phyloP scores from a whole-genome alignment of 495 filamentous ascomycete species.

The Trichoderma parareesei region DNA sequence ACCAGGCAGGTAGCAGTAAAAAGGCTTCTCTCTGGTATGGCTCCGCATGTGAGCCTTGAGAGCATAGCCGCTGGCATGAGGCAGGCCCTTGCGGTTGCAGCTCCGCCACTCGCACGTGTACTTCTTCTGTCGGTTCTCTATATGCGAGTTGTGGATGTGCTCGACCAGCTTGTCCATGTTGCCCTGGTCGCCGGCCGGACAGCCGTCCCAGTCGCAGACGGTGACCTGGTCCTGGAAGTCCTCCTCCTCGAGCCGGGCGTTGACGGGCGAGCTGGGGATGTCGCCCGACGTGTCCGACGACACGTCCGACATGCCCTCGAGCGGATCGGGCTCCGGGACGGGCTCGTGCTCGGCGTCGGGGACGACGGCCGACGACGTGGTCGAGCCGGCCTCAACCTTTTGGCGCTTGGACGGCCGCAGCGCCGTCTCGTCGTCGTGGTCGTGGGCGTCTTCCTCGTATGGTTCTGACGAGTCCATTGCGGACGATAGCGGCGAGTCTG shows the following conservation, averaged over 20 bases:
- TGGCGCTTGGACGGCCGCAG: slow-evolving; percentile 44
- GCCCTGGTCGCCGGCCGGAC: slow-evolving; percentile 65
- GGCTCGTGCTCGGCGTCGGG: slow-evolving; percentile 32
- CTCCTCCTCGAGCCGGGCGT: slow-evolving; percentile 62
- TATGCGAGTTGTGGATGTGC: slow-evolving; percentile 90
- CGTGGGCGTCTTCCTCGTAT: slow-evolving; percentile 36
- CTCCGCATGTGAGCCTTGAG: slow-evolving; percentile 94
- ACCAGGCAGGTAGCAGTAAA: slow-evolving; percentile 94
- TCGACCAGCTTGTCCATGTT: slow-evolving; percentile 93
- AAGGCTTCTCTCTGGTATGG: slow-evolving; percentile 96
- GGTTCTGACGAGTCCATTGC: slow-evolving; percentile 38
- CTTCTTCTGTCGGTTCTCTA: slow-evolving; percentile 60
- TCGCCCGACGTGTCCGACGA: slow-evolving; percentile 84
- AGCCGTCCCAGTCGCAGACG: slow-evolving; percentile 82
- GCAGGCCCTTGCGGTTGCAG: slow-evolving; percentile 75
- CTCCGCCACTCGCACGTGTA: slow-evolving; percentile 95
- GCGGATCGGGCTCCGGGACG: slow-evolving; percentile 29
- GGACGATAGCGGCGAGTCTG: slow-evolving; percentile 33
- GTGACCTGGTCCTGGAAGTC: slow-evolving; percentile 86
- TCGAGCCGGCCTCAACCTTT: slow-evolving; percentile 36
- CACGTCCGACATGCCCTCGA: slow-evolving; percentile 49
- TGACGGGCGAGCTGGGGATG: slow-evolving; percentile 61
- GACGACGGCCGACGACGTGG: slow-evolving; percentile 36
- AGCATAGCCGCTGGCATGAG: slow-evolving; percentile 92
- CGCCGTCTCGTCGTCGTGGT: slow-evolving; percentile 21